A percentile compares a stretch with the other conserved stretches of the same genome.
Conservation (phyloP, 1,139 yeast genomes). For the Saccharomycopsis hybrid region DNA sequence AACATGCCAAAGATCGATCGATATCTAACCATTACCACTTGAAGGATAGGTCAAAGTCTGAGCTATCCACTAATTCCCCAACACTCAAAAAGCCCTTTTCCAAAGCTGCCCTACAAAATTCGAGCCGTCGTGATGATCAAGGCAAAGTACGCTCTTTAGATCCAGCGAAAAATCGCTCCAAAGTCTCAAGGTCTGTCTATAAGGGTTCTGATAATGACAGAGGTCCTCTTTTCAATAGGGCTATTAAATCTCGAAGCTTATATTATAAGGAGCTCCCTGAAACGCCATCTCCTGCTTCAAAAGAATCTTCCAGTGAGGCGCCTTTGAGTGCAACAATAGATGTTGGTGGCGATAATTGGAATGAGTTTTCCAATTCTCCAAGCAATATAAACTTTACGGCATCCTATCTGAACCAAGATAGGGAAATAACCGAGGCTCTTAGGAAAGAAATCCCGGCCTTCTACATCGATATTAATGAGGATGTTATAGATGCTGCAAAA, state of each 20-base stretch:
- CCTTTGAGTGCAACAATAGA: no score
- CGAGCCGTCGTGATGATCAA: no score
- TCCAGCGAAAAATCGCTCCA: no score
- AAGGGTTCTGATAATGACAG: neutral
- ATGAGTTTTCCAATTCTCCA: neutral
- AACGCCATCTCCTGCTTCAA: conserved; percentile 5
- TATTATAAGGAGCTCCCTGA: conserved; percentile 1
- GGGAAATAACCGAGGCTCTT: conserved; percentile 5
- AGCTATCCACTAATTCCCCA: neutral
- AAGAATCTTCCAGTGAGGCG: neutral
- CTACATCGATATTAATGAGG: conserved; percentile 6
- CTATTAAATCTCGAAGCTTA: neutral
- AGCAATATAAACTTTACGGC: no score
- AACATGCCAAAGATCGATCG: neutral
- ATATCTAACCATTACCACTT: neutral
- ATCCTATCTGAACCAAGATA: conserved; percentile 1
- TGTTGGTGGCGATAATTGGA: no score
- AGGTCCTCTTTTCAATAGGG: neutral
- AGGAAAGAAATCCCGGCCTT: conserved; percentile 6
- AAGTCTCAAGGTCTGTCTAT: no score
- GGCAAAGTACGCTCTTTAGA: no score
- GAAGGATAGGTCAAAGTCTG: neutral
- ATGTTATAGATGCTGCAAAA: neutral
- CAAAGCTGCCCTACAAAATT: no score
- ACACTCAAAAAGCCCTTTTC: conserved; percentile 1